A percentile compares a stretch with the other conserved stretches of the same genome.
These are phyloP conservation scores for Chrysoporthe austroafricana DNA, from an alignment of 2,329 filamentous ascomycete species.

Conservation along the genomic window DNA sequence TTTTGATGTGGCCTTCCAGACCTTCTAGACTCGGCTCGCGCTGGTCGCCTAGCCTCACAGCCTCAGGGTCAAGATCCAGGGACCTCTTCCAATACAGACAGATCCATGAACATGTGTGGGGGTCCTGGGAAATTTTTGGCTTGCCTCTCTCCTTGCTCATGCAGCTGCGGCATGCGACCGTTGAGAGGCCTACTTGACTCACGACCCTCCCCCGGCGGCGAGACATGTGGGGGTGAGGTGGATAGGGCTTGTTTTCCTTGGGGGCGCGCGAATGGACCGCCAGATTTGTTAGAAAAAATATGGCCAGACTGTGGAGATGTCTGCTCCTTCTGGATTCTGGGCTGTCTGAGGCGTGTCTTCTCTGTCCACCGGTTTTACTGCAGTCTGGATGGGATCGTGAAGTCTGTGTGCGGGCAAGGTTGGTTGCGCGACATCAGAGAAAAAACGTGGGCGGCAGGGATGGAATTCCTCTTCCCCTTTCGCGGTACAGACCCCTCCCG, in stretches of 20 bases:
- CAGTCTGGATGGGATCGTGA: too few species aligned
- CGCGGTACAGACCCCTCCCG: slow-evolving; percentile 16
- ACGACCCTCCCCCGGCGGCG: background rate
- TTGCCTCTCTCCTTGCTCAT: slow-evolving; percentile 17
- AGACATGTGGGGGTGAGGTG: slow-evolving; percentile 5
- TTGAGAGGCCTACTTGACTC: background rate
- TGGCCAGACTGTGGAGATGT: background rate
- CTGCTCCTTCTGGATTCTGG: background rate
- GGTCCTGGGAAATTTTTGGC: background rate
- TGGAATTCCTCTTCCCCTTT: slow-evolving; percentile 20
- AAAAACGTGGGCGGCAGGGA: slow-evolving; percentile 11
- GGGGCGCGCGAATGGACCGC: background rate
- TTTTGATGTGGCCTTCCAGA: too few species aligned
- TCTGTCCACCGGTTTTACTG: background rate
- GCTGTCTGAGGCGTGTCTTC: background rate
- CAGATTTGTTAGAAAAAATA: background rate
- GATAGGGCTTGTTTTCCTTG: background rate
- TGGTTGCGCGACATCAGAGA: background rate
- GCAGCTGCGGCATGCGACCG: slow-evolving; percentile 8
- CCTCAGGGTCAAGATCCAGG: slow-evolving; percentile 13
- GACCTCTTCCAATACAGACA: slow-evolving; percentile 10
- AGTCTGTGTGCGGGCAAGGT: background rate
- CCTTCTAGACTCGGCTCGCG: background rate
- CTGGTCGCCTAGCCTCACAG: slow-evolving; percentile 2
- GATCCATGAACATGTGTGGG: background rate